A percentile compares a stretch with the other conserved stretches of the same genome.
Evolutionary conservation across 2,329 filamentous ascomycete genomes (phyloP).

Genomic region (Pseudocercospora pini-densiflorae): DNA sequence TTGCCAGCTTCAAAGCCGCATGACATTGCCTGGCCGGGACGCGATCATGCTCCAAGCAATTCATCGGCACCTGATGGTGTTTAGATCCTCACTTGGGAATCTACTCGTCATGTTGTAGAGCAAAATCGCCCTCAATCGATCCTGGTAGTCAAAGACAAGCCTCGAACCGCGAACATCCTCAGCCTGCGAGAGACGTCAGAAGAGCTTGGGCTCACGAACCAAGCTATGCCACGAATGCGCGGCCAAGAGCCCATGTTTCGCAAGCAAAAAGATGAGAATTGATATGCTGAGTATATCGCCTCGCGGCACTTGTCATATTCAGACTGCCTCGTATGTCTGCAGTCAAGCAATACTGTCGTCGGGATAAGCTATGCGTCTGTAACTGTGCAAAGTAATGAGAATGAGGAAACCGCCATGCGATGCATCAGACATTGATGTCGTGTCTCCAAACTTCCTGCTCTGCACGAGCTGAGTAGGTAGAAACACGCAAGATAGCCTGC

Average conservation of each 20-base stretch:
- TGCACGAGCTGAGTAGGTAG: constrained; percentile 50
- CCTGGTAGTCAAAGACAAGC: too few relatives aligned
- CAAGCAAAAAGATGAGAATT: neutral
- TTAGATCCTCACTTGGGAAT: too few relatives aligned
- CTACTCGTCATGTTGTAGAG: too few relatives aligned
- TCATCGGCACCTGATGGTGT: too few relatives aligned
- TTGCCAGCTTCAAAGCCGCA: too few relatives aligned
- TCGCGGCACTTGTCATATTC: neutral
- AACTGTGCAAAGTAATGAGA: neutral
- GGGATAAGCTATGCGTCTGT: neutral
- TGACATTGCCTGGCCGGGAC: too few relatives aligned
- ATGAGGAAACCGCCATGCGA: neutral
- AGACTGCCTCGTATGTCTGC: neutral
- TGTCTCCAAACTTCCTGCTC: constrained; percentile 56
- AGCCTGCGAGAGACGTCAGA: too few relatives aligned
- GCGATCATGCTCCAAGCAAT: too few relatives aligned
- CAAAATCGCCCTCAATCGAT: too few relatives aligned
- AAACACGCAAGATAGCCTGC: constrained; percentile 51
- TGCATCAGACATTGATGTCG: constrained; percentile 44
- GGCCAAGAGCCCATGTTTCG: neutral
- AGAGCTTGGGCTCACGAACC: neutral
- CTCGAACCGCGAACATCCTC: too few relatives aligned
- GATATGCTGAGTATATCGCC: neutral
- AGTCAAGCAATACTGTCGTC: neutral
- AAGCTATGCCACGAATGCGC: neutral